These are phyloP conservation scores for Phalaenopsis equestris DNA, from an alignment of 106 monocot genomes.

Conservation along the genomic window DNA sequence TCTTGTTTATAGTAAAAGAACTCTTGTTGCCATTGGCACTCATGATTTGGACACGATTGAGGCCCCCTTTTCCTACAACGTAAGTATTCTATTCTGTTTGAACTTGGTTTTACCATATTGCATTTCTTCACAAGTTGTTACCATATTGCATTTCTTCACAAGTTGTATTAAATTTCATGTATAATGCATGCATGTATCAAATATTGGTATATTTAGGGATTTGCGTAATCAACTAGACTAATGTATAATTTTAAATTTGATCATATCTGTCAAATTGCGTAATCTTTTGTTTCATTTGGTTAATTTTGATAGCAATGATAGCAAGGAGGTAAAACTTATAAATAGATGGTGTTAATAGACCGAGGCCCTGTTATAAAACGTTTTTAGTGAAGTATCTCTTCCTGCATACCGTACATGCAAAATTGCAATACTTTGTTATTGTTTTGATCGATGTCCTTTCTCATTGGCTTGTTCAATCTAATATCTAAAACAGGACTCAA, in stretches of 20 bases:
- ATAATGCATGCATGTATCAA: background rate
- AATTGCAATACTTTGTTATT: too few relatives aligned
- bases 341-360: too few relatives aligned
- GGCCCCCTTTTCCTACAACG: constrained; percentile 89
- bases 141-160: background rate
- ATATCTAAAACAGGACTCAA: too few relatives aligned
- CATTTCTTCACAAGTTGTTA: background rate
- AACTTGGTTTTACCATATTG: background rate
- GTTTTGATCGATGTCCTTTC: too few relatives aligned
- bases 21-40: constrained; percentile 91
- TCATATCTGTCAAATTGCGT: too few relatives aligned
- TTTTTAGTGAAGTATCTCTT: too few relatives aligned
- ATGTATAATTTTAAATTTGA: too few relatives aligned
- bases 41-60: constrained; percentile 82
- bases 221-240: background rate
- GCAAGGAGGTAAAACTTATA: too few relatives aligned
- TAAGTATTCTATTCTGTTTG: constrained; percentile 10
- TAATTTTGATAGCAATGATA: too few relatives aligned
- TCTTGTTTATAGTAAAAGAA: constrained; percentile 54
- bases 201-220: background rate
- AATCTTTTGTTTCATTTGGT: too few relatives aligned
- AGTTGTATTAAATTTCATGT: background rate
- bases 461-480: too few relatives aligned
- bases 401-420: too few relatives aligned
- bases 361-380: background rate